Conservation (phyloP, 805 yeast species). For the Ogataea pignaliae region DNA sequence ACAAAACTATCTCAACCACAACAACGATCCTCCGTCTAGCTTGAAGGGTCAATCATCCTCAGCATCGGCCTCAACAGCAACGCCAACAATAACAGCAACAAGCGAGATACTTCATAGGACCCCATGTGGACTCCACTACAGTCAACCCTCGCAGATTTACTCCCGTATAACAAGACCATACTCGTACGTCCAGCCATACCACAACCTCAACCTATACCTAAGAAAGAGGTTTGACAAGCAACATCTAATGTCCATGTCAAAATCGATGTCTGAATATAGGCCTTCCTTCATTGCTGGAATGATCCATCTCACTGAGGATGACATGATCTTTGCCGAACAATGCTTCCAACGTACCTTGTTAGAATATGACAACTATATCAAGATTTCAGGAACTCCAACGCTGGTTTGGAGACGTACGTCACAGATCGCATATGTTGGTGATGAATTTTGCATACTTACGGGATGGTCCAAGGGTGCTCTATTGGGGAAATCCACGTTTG, state of each 20-base stretch:
- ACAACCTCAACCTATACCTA: constrained; percentile 70
- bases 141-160: constrained; percentile 77
- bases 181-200: constrained; percentile 88
- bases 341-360: constrained; percentile 89
- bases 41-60: background rate
- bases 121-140: constrained; percentile 40
- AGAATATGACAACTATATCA: constrained; percentile 82
- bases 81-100: background rate
- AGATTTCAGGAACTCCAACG: constrained; percentile 88
- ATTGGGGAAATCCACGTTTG: constrained; percentile 62
- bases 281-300: constrained; percentile 94
- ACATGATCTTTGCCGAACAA: constrained; percentile 91
- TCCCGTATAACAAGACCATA: constrained; percentile 71
- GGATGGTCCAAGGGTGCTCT: constrained; percentile 82
- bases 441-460: constrained; percentile 83
- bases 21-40: background rate
- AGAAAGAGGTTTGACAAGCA: constrained; percentile 63
- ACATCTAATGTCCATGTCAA: constrained; percentile 70
- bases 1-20: constrained; percentile 1
- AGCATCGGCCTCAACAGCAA: background rate
- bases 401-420: constrained; percentile 95
- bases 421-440: constrained; percentile 92
- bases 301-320: constrained; percentile 82
- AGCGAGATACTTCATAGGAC: constrained; percentile 1
- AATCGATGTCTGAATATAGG: constrained; percentile 83